A percentile compares a stretch with the other conserved stretches of the same genome.
phyloP scores from a whole-genome alignment of 257 asterid species.

The Cordia subcordata region DNA sequence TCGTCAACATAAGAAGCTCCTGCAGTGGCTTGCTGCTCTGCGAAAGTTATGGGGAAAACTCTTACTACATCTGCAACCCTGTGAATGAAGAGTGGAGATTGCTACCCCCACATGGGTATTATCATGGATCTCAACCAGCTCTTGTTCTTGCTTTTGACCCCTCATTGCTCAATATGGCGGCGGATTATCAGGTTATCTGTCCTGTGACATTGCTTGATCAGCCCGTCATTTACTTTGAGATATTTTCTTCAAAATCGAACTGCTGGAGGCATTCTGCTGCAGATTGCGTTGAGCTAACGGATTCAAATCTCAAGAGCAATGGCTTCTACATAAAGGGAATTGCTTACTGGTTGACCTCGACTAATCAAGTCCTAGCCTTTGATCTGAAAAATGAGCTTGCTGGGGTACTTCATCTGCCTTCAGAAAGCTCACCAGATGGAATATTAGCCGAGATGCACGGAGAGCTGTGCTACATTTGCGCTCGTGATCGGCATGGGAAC shows the following conservation, averaged over 20 bases:
- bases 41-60: conserved; percentile 1
- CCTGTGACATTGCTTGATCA: conserved; percentile 39
- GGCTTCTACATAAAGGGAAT: conserved; percentile 38
- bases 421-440: conserved; percentile 14
- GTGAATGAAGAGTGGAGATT: neutral
- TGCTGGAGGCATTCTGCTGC: conserved; percentile 45
- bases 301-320: conserved; percentile 2
- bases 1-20: conserved; percentile 19
- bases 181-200: conserved; percentile 39
- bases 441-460: conserved; percentile 28
- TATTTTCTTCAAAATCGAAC: conserved; percentile 36
- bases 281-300: conserved; percentile 27
- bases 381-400: conserved; percentile 16
- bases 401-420: conserved; percentile 26
- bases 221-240: conserved; percentile 46
- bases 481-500: neutral
- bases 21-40: conserved; percentile 41
- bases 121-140: conserved; percentile 15
- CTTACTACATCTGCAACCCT: conserved; percentile 31
- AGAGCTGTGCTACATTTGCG: conserved; percentile 37
- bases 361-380: conserved; percentile 29
- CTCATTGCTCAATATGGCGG: conserved; percentile 39
- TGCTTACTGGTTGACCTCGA: conserved; percentile 37
- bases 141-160: conserved; percentile 47
- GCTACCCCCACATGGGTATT: neutral